phyloP scores from a whole-genome alignment of 441 rosid species.

The Brassica hybrid region DNA sequence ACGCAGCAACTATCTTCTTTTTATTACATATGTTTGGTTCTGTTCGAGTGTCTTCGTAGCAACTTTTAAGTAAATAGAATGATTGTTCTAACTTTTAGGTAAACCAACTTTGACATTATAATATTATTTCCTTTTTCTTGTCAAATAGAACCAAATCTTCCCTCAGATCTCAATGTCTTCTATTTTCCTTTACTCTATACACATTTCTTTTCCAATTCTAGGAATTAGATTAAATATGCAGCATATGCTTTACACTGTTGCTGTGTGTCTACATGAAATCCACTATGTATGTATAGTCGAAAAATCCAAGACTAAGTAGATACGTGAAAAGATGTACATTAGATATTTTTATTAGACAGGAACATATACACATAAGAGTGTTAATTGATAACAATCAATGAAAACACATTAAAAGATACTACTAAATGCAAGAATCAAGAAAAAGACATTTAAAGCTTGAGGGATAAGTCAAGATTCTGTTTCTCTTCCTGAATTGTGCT shows the following conservation, averaged over 20 bases:
- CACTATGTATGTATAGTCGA: not conserved
- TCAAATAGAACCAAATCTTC: conserved; percentile 39
- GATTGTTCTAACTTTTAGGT: conserved; percentile 45
- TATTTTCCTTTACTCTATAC: not conserved
- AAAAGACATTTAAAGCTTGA: conserved; percentile 65
- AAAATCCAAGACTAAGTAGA: not conserved
- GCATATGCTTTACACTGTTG: conserved; percentile 22
- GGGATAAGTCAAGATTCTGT: conserved; percentile 78
- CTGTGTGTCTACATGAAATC: conserved; percentile 24
- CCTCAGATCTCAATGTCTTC: conserved; percentile 35
- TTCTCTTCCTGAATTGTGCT: conserved; percentile 53
- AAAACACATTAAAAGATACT: not conserved
- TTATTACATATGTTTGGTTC: conserved; percentile 13
- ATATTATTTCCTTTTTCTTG: conserved; percentile 35
- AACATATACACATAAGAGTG: conserved; percentile 22
- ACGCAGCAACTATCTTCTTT: conserved; percentile 17
- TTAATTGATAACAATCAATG: conserved; percentile 19
- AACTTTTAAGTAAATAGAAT: conserved; percentile 23
- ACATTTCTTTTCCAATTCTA: not conserved
- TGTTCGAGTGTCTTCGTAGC: conserved; percentile 37
- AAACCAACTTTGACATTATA: conserved; percentile 43
- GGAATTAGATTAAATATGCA: not conserved
- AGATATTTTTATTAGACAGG: not conserved
- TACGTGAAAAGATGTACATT: conserved; percentile 18
- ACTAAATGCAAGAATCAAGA: conserved; percentile 26